phyloP scores from a whole-genome alignment of 805 yeast genomes.

The Ogataea henricii region DNA sequence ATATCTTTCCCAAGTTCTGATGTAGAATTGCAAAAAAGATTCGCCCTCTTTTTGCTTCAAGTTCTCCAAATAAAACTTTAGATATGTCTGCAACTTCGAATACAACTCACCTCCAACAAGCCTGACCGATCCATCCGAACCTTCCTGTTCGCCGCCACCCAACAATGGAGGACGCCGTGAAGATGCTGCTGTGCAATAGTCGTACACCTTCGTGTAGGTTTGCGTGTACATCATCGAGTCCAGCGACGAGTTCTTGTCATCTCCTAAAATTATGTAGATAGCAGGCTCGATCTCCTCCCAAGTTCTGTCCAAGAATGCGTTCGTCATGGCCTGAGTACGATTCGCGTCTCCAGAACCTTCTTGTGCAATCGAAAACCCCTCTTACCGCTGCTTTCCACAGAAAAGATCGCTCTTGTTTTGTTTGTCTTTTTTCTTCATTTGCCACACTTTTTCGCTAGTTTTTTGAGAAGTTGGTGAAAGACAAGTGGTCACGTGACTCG shows the following conservation, averaged over 20 bases:
- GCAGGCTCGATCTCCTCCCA: constrained; percentile 83
- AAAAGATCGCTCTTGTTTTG: constrained; percentile 1
- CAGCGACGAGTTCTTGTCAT: constrained; percentile 60
- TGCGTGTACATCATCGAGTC: constrained; percentile 80
- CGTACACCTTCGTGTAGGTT: constrained; percentile 89
- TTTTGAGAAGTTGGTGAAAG: background rate
- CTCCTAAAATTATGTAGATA: constrained; percentile 67
- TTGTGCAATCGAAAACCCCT: background rate
- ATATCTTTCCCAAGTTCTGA: constrained; percentile 83
- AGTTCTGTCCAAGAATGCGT: constrained; percentile 41
- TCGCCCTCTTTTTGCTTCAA: constrained; percentile 58
- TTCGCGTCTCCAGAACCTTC: background rate
- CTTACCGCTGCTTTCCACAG: background rate
- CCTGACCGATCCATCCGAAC: constrained; percentile 33
- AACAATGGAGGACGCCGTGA: constrained; percentile 44
- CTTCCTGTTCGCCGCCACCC: constrained; percentile 20
- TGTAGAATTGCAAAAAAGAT: constrained; percentile 78
- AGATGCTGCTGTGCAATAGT: constrained; percentile 84
- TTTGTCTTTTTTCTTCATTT: constrained; percentile 13
- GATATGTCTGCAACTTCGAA: constrained; percentile 64
- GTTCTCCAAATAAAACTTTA: constrained; percentile 57
- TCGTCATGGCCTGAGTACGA: constrained; percentile 18
- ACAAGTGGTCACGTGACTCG: background rate
- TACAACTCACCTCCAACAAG: constrained; percentile 91
- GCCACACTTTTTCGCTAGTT: constrained; percentile 16